Evolutionary conservation across 768 basidiomycete genomes (phyloP), one percentile per base, ranked within the genome.

Genomic region (Suillus subalutaceus): DNA sequence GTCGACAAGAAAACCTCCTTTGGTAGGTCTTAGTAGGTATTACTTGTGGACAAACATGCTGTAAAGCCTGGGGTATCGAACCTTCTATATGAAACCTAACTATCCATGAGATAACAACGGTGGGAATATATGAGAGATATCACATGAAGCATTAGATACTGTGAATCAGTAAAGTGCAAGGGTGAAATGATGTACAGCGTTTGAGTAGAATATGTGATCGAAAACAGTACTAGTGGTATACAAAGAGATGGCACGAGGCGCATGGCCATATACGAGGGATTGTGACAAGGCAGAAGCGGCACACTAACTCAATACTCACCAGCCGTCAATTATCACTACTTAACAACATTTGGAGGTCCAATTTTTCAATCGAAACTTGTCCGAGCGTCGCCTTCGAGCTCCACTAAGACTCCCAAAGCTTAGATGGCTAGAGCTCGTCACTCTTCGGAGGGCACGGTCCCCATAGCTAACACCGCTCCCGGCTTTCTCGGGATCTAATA

Each of bases 381-480:
- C 83, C n/a, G 85, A 77, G 46, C 76, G 79, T 68, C 85, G 86
- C 73, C 83, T 83, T 59, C 90, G 87, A 55, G 84, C 79, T n/a
- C 85, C 87, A 72, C 90, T 92, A 61, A 92, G 79, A 73, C 91
- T 93, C 18, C 92, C 92, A 75, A 94, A 93, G 74, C 93, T 94
- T 71, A 96, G 80, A 64, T 92, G 88, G 72, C 92, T 94, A n/a
- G 91, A 92, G 75, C 92, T 94, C 68, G 91, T 95, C 40, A 98
- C 94, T 72, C 97, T 85, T 65, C 95, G 86, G 40, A 99, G 82
- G 30, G 95, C 92, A 66, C 97, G 86, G 77, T 98, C 97, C 10
- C 97, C 97, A 74, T 97, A 99, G 72, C 92, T 94, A 55, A 99
- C 95, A 26, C 97, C 97, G 67, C 93, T 96, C 1, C 95, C 97